Percentiles rank a stretch among this genome's conserved stretches.
phyloP scores from a whole-genome alignment of 352 stramenopile species.

The Aphanomyces invadans region DNA sequence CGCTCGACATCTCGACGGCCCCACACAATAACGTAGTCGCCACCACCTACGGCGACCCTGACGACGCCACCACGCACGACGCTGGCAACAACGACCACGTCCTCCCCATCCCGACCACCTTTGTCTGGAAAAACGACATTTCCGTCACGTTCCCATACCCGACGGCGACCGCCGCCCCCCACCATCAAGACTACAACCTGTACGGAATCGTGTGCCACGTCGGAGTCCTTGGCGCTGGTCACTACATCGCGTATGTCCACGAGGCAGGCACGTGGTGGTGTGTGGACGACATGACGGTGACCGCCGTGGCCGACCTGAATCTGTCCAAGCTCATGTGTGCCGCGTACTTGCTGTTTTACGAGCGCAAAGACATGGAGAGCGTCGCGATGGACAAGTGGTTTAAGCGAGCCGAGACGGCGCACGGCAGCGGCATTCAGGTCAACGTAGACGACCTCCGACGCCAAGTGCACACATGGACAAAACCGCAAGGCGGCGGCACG shows the following conservation, averaged over 20 bases:
- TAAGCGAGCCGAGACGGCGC: slow-evolving; percentile 26
- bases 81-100: slow-evolving; percentile 23
- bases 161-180: slow-evolving; percentile 40
- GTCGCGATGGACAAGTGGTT: slow-evolving; percentile 29
- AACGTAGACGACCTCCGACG: slow-evolving; percentile 15
- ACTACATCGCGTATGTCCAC: slow-evolving; percentile 83
- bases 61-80: slow-evolving; percentile 4
- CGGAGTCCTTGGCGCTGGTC: slow-evolving; percentile 86
- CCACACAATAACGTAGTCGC: neutral
- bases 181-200: slow-evolving; percentile 75
- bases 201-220: slow-evolving; percentile 94
- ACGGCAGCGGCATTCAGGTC: slow-evolving; percentile 7
- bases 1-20: too few relatives aligned
- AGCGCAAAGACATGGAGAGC: slow-evolving; percentile 38
- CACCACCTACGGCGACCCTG: slow-evolving; percentile 13
- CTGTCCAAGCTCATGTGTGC: slow-evolving; percentile 37
- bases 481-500: neutral
- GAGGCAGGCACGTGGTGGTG: slow-evolving; percentile 77
- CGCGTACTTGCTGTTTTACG: slow-evolving; percentile 71
- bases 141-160: slow-evolving; percentile 30
- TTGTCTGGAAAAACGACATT: slow-evolving; percentile 1
- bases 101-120: slow-evolving; percentile 34
- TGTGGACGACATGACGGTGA: slow-evolving; percentile 86
- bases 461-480: slow-evolving; percentile 5
- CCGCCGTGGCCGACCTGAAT: slow-evolving; percentile 23